These are phyloP conservation scores for Colletotrichum tofieldiae DNA, from an alignment of 2,329 filamentous ascomycete genomes.

Conservation along the genomic window DNA sequence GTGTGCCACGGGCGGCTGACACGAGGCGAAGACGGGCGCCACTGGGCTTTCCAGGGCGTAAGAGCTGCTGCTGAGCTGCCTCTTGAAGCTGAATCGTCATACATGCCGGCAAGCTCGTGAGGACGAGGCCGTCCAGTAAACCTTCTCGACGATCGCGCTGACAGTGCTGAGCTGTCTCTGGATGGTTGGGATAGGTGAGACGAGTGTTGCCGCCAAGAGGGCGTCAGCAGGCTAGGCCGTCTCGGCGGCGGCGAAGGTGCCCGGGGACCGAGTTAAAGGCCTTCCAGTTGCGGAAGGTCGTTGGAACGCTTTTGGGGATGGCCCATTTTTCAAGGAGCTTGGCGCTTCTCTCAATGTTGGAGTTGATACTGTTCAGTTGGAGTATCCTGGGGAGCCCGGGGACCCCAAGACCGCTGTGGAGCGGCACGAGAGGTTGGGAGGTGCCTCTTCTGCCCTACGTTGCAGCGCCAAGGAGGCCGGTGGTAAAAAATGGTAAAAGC, in stretches of 20 bases:
- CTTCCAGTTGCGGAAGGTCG: slow-evolving; percentile 37
- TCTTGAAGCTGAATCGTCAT: slow-evolving; percentile 28
- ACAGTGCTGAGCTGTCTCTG: neutral
- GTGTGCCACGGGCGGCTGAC: slow-evolving; percentile 9
- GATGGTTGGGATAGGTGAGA: slow-evolving; percentile 17
- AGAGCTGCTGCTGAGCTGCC: slow-evolving; percentile 14
- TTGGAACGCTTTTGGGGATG: neutral
- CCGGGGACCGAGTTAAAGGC: neutral
- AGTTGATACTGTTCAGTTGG: neutral
- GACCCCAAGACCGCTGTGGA: slow-evolving; percentile 2
- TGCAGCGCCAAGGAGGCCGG: slow-evolving; percentile 30
- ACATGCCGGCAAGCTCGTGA: slow-evolving; percentile 30
- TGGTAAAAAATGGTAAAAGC: neutral
- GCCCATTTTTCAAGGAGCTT: slow-evolving; percentile 9
- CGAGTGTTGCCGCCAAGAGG: slow-evolving; percentile 30
- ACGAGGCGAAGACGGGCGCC: neutral
- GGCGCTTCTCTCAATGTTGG: slow-evolving; percentile 4
- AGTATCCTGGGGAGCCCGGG: slow-evolving; percentile 1
- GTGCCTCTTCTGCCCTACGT: slow-evolving; percentile 7
- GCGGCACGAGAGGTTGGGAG: neutral
- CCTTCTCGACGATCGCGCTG: neutral
- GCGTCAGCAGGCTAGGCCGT: slow-evolving; percentile 32
- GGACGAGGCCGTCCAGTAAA: slow-evolving; percentile 7
- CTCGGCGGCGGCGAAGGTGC: slow-evolving; percentile 26
- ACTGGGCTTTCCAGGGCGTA: neutral